Evolutionary conservation across 208 protist genomes (phyloP), one percentile per base, ranked within the genome.

Genomic region (Trichomonas vaginalis): DNA sequence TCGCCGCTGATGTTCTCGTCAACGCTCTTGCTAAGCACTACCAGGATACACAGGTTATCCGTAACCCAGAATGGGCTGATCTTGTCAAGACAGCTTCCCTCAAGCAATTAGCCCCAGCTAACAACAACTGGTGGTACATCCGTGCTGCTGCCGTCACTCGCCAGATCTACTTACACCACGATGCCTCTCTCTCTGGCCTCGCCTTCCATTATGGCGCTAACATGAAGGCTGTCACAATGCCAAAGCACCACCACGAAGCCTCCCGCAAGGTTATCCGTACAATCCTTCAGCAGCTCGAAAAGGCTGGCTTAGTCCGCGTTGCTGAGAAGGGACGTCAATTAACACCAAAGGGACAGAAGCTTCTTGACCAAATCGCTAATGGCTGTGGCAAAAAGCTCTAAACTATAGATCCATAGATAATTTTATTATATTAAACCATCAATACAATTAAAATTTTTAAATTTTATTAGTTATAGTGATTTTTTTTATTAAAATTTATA

Each of bases 51-150:
- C 97, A 96, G 95, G 96, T 97, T 96, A 86, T 98, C 42, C 40
- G 95, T 48, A 95, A 99, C 95, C 99, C 99, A 96, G 98, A 98
- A 97, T 99, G 98, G 97, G 98, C 98, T 95, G 98, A 99, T 96
- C 97, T 99, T 97, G 98, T 98, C 96, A 99, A 99, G 98, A 98
- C 98, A 95, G 98, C 98, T 88, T 97, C 97, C 96, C 97, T 98
- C 96, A 98, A 98, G 97, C 98, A 99, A 97, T 98, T 99, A 95
- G 98, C 98, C 96, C 99, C 99, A 95, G 97, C 98, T 97, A 98
- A 99, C 97, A 97, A 98, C 95, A 98, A 99, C 98, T 99, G 98
- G 98, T 99, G 98, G 97, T 99, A 99, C 98, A 97, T 99, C 97
- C 98, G 98, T 96, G 96, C 96, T 96, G 99, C 98, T 95, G 98